These are phyloP conservation scores for Haematococcus lacustris DNA, from an alignment of 139 green algal species.

Conservation along the genomic window DNA sequence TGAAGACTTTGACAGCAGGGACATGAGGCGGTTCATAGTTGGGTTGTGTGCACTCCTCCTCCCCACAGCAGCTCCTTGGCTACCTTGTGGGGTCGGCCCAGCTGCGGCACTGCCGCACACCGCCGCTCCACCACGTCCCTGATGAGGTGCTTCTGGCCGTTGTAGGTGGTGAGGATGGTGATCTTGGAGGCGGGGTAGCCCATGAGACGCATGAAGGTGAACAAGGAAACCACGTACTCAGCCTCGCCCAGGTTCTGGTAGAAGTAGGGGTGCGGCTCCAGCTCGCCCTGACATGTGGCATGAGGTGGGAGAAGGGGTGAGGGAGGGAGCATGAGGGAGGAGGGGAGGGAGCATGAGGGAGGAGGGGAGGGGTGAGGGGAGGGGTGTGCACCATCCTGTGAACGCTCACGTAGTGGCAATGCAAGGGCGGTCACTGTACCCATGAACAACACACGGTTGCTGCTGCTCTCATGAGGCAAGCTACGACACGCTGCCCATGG, in stretches of 20 bases:
- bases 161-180: constrained; percentile 96
- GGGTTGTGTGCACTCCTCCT: no score
- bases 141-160: constrained; percentile 93
- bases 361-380: no score
- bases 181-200: constrained; percentile 90
- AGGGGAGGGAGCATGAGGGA: background rate
- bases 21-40: no score
- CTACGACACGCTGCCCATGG: no score
- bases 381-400: no score
- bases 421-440: no score
- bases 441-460: no score
- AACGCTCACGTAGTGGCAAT: no score
- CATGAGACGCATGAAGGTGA: constrained; percentile 83
- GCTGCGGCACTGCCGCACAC: constrained; percentile 78
- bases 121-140: constrained; percentile 82
- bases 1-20: no score
- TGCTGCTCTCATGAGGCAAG: no score
- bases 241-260: constrained; percentile 96
- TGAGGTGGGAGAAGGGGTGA: background rate
- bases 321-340: background rate
- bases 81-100: constrained; percentile 83
- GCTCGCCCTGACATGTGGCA: constrained; percentile 54
- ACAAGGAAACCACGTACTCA: constrained; percentile 84
- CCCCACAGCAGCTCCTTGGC: no score
- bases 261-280: constrained; percentile 81